These are phyloP conservation scores for Westerdykella ornata DNA, from an alignment of 2,329 filamentous ascomycete species.

Conservation along the genomic window DNA sequence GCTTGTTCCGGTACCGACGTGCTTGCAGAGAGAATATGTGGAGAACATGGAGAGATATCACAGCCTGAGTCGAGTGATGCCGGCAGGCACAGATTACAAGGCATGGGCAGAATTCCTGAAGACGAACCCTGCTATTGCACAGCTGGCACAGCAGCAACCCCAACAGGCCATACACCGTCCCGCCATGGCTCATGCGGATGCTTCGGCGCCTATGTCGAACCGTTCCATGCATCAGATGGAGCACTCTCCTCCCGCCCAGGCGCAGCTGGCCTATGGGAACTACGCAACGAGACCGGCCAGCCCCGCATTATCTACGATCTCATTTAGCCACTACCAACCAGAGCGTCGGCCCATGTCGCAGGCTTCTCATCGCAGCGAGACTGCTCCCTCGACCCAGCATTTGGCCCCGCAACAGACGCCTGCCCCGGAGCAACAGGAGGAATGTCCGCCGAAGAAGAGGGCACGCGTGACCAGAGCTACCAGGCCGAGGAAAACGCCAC, in stretches of 20 bases:
- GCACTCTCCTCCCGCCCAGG: constrained; percentile 24
- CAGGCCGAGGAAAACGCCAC: constrained; percentile 63
- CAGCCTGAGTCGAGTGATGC: constrained; percentile 51
- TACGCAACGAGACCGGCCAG: constrained; percentile 41
- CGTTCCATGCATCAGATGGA: constrained; percentile 33
- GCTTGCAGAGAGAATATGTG: constrained; percentile 54
- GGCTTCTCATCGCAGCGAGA: constrained; percentile 33
- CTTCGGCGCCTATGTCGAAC: not conserved
- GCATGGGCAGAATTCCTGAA: constrained; percentile 76
- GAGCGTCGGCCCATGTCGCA: constrained; percentile 37
- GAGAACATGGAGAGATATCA: constrained; percentile 56
- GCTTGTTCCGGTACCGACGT: constrained; percentile 67
- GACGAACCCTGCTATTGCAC: constrained; percentile 51
- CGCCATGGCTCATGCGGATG: constrained; percentile 24
- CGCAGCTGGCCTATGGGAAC: constrained; percentile 20
- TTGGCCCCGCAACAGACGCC: constrained; percentile 12
- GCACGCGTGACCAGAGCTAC: constrained; percentile 69
- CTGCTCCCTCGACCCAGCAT: constrained; percentile 14
- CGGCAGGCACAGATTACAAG: constrained; percentile 58
- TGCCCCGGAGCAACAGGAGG: constrained; percentile 35
- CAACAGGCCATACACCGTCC: constrained; percentile 16
- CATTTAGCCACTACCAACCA: constrained; percentile 29
- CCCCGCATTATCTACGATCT: constrained; percentile 40
- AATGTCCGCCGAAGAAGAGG: constrained; percentile 64
- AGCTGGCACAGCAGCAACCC: constrained; percentile 23